A percentile compares a stretch with the other conserved stretches of the same genome.
phyloP scores from a whole-genome alignment of 176 grass and related monocot genomes.

The Aechmea fasciata region DNA sequence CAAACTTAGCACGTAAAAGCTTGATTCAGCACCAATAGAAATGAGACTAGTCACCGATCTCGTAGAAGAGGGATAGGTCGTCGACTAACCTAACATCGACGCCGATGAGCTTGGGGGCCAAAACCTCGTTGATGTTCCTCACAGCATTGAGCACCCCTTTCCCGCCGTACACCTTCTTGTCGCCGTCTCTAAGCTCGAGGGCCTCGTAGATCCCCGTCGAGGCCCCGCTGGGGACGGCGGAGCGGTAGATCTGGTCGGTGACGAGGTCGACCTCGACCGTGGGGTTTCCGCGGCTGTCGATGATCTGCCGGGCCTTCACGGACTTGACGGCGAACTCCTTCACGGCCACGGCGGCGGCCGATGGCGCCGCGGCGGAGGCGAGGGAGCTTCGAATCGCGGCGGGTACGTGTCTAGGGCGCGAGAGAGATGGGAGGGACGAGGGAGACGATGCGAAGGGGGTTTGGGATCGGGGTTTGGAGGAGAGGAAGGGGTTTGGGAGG shows the following conservation, averaged over 20 bases:
- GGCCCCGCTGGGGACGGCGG: slow-evolving; percentile 85
- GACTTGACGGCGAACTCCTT: slow-evolving; percentile 43
- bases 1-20: not conserved
- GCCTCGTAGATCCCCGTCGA: slow-evolving; percentile 97
- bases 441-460: slow-evolving; percentile 8
- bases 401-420: not conserved
- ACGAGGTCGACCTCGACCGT: slow-evolving; percentile 95
- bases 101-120: slow-evolving; percentile 81
- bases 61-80: not conserved
- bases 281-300: slow-evolving; percentile 93
- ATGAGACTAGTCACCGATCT: slow-evolving; percentile 1
- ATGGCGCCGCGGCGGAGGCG: slow-evolving; percentile 10
- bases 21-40: not conserved
- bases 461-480: slow-evolving; percentile 32
- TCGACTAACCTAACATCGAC: slow-evolving; percentile 65
- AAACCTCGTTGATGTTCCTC: slow-evolving; percentile 70
- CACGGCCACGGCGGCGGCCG: not conserved
- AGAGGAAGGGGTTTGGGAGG: slow-evolving; percentile 34
- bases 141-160: slow-evolving; percentile 88
- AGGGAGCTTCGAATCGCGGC: slow-evolving; percentile 40
- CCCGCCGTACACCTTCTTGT: slow-evolving; percentile 73
- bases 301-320: slow-evolving; percentile 89
- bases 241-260: slow-evolving; percentile 59
- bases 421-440: slow-evolving; percentile 11
- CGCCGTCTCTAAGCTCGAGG: slow-evolving; percentile 82